Base-by-base conservation (phyloP, 805 yeast genomes). In the Ogataea glucozyma region DNA sequence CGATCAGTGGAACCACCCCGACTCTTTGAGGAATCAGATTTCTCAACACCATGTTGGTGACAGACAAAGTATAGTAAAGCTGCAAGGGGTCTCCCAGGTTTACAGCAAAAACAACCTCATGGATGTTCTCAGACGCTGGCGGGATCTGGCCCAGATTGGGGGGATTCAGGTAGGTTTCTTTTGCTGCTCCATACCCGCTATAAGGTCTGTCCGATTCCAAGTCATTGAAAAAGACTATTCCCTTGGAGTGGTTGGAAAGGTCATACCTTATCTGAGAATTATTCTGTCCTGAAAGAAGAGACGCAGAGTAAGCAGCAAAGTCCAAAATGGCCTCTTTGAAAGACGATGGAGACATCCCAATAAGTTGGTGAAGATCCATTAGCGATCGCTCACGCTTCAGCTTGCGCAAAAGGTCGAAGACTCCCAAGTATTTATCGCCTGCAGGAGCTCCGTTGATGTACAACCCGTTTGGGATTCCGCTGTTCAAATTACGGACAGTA, bases 221-320 rank as follows among this genome's bases (percentile, higher is more conserved):
- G 60, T 93, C 85, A 57, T 91, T 93, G 55, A 91, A 72, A 67
- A 80, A 89, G 1, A 85, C 70, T 6, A 89, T 75, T 0, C 70
- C 67, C 2, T 64, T 62, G 4, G 40, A 14, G 18, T 44, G 43
- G 1, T 38, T 41, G 1, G 45, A 22, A n/a, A 53, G 38, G 37
- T 64, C 54, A 27, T 57, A 65, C 35, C 68, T 54, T 16, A 45
- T 26, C 13, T 34, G 33, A 7, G 44, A 14, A 19, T 44, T 48
- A 7, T 33, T 23, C 8, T 51, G 49, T 12, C 41, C 38, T n/a
- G 36, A 42, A 7, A 47, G 38, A 6, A 41, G 22, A 6, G 31
- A 21, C 12, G 43, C 21, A 20, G 58, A 35, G 14, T 43, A 34
- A 5, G 46, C 34, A 0, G 79, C 69, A 52, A 75, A 72, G 30